Conservation (phyloP, 768 basidiomycete genomes). For the Panus rudis region DNA sequence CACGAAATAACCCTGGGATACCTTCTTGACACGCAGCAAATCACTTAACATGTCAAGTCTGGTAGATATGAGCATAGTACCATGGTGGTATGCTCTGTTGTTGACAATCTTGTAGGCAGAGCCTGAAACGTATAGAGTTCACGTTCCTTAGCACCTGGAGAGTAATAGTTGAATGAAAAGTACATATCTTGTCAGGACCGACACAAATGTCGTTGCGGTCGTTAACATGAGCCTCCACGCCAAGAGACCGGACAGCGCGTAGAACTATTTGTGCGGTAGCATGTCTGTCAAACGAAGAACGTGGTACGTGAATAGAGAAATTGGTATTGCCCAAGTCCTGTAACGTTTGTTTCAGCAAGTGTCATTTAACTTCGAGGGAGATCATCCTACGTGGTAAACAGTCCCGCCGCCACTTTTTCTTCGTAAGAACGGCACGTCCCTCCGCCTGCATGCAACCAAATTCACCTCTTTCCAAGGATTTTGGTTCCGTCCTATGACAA, state of each 20-base stretch:
- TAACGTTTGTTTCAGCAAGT: not conserved
- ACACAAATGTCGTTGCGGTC: constrained; percentile 91
- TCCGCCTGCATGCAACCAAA: constrained; percentile 43
- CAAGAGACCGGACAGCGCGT: constrained; percentile 69
- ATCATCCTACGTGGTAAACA: constrained; percentile 79
- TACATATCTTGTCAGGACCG: constrained; percentile 80
- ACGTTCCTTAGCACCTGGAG: constrained; percentile 7
- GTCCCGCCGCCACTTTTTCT: constrained; percentile 91
- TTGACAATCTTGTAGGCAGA: constrained; percentile 96
- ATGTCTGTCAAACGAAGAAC: constrained; percentile 71
- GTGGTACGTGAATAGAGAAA: constrained; percentile 88
- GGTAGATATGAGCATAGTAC: constrained; percentile 95
- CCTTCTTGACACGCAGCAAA: constrained; percentile 61
- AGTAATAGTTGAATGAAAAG: constrained; percentile 7
- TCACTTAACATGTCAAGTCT: constrained; percentile 64
- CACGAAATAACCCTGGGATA: constrained; percentile 18
- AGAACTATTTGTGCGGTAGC: constrained; percentile 73
- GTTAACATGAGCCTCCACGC: constrained; percentile 72
- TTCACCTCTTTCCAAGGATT: constrained; percentile 99
- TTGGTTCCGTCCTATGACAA: constrained; percentile 93
- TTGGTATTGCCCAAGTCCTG: constrained; percentile 98
- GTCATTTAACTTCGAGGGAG: not conserved
- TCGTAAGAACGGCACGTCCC: constrained; percentile 69
- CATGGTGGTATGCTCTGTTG: constrained; percentile 91
- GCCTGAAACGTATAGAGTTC: constrained; percentile 71